phyloP scores from a whole-genome alignment of 2,329 filamentous ascomycete species.

The Calonectria naviculata region DNA sequence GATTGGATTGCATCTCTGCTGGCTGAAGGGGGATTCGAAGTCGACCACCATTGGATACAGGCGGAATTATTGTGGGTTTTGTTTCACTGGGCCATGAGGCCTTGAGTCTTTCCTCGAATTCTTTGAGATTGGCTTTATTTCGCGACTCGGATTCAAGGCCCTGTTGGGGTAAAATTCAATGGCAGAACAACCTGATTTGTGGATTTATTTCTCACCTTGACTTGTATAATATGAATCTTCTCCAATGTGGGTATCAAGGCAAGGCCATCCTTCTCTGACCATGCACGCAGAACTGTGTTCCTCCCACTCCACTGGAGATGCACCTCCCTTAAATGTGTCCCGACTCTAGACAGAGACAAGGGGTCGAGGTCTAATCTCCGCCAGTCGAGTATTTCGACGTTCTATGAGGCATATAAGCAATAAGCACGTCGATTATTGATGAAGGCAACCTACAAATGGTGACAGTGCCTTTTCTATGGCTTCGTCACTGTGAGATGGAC shows the following conservation, averaged over 20 bases:
- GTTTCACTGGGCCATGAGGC: neutral
- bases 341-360: neutral
- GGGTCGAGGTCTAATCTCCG: conserved; percentile 9
- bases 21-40: neutral
- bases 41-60: neutral
- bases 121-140: neutral
- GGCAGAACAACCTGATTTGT: too few relatives aligned
- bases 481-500: conserved; percentile 20
- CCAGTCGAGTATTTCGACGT: conserved; percentile 21
- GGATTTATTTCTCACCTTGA: neutral
- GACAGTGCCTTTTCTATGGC: conserved; percentile 13
- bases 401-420: neutral
- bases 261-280: conserved; percentile 20
- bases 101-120: neutral
- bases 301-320: conserved; percentile 22
- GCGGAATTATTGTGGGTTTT: conserved; percentile 4
- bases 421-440: too few relatives aligned
- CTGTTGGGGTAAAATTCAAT: neutral
- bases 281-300: conserved; percentile 10
- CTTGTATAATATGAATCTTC: neutral
- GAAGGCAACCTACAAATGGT: conserved; percentile 1
- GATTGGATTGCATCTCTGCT: neutral
- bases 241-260: conserved; percentile 9
- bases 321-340: conserved; percentile 9
- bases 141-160: conserved; percentile 5